Conservation (phyloP, 768 basidiomycete species). For the Cyclocybe cylindracea region DNA sequence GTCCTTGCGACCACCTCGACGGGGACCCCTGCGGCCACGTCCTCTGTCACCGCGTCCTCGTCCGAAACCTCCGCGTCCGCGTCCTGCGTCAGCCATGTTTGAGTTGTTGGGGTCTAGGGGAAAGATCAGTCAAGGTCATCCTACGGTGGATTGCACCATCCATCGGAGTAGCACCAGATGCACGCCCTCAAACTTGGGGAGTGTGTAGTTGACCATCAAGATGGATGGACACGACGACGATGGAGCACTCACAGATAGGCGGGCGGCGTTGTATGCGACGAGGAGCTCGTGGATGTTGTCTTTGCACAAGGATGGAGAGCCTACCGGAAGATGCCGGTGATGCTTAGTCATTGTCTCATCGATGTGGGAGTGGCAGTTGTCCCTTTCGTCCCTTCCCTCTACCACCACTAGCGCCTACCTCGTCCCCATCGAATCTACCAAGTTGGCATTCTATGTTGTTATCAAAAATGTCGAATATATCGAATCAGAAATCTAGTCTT, state of each 20-base stretch:
- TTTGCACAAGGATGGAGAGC: conserved; percentile 4
- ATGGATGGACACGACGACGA: conserved; percentile 1
- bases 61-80: conserved; percentile 75
- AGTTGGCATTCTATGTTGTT: conserved; percentile 89
- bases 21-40: conserved; percentile 85
- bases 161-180: conserved; percentile 35
- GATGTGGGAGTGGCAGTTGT: neutral
- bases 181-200: too few species aligned
- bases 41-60: conserved; percentile 93
- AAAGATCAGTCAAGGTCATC: conserved; percentile 43
- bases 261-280: conserved; percentile 40
- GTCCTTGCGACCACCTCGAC: conserved; percentile 97
- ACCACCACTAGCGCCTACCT: conserved; percentile 14
- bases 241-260: conserved; percentile 39
- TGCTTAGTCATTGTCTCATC: conserved; percentile 26
- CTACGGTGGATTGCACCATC: conserved; percentile 40
- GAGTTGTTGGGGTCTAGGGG: conserved; percentile 20
- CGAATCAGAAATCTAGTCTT: conserved; percentile 86
- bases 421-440: conserved; percentile 44
- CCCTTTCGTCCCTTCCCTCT: conserved; percentile 14
- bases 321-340: conserved; percentile 19
- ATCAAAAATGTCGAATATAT: conserved; percentile 68
- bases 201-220: too few species aligned
- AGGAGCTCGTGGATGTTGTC: conserved; percentile 22
- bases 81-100: conserved; percentile 79